These are phyloP conservation scores for Fragaria iinumae DNA, from an alignment of 306 rosid species.

Conservation along the genomic window DNA sequence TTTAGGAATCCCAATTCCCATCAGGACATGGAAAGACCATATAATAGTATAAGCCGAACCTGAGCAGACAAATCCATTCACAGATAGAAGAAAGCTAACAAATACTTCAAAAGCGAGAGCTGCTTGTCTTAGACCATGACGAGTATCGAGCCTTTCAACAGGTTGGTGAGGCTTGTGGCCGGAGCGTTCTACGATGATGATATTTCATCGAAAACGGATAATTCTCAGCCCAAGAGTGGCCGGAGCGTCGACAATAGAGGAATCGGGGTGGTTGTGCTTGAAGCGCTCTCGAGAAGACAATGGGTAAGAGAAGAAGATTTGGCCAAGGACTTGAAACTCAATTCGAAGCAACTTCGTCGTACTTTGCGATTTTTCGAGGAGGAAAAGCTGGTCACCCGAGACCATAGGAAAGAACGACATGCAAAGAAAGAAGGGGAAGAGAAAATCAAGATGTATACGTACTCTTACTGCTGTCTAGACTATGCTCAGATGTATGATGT, in stretches of 20 bases:
- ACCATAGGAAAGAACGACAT: constrained; percentile 65
- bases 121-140: not conserved
- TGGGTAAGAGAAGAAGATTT: constrained; percentile 97
- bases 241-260: not conserved
- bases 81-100: too few relatives aligned
- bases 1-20: too few relatives aligned
- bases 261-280: not conserved
- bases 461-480: constrained; percentile 79
- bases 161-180: not conserved
- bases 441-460: constrained; percentile 87
- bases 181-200: constrained; percentile 1
- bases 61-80: too few relatives aligned
- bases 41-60: too few relatives aligned
- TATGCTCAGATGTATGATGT: constrained; percentile 91
- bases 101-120: too few relatives aligned
- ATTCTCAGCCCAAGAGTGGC: not conserved
- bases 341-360: constrained; percentile 86
- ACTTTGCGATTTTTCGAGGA: constrained; percentile 82
- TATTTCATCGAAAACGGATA: not conserved
- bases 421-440: constrained; percentile 73
- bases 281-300: constrained; percentile 38
- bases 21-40: not conserved
- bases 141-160: constrained; percentile 4
- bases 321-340: constrained; percentile 93
- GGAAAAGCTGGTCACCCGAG: constrained; percentile 84